phyloP scores from a whole-genome alignment of 257 asterid species.

The Dorcoceras hygrometricum region DNA sequence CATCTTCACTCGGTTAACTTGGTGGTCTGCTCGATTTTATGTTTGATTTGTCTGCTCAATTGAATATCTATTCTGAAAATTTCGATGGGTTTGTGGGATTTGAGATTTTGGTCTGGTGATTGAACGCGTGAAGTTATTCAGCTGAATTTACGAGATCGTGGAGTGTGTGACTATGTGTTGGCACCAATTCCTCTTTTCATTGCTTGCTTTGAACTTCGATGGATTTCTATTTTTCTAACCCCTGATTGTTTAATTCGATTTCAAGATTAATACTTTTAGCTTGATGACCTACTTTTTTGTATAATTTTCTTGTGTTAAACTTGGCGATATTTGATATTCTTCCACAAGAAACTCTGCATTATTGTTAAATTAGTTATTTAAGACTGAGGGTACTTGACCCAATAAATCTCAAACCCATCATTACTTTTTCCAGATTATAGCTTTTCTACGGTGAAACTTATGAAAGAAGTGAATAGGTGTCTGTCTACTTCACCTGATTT shows the following conservation, averaged over 20 bases:
- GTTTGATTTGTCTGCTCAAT: conserved; percentile 29
- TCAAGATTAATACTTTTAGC: not conserved
- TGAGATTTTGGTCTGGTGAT: conserved; percentile 19
- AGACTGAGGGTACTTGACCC: not conserved
- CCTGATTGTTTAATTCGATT: not conserved
- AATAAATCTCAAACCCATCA: not conserved
- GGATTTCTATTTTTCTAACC: not conserved
- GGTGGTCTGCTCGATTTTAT: not conserved
- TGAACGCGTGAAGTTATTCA: conserved; percentile 9
- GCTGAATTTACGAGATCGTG: conserved; percentile 2
- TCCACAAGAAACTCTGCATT: not conserved
- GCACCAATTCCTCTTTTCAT: not conserved
- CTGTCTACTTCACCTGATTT: not conserved
- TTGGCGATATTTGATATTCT: not conserved
- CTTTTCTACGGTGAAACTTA: conserved; percentile 1
- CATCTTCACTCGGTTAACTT: conserved; percentile 5
- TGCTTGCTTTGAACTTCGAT: conserved; percentile 14
- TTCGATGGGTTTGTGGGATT: conserved; percentile 11
- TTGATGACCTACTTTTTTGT: not conserved
- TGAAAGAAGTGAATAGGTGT: conserved; percentile 9
- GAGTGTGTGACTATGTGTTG: not conserved
- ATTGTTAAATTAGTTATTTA: too few relatives aligned
- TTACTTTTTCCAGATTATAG: conserved; percentile 4
- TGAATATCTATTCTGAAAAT: not conserved
- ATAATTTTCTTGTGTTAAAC: not conserved